Conservation (phyloP, 345 rosid genomes). For the Ricinus communis region DNA sequence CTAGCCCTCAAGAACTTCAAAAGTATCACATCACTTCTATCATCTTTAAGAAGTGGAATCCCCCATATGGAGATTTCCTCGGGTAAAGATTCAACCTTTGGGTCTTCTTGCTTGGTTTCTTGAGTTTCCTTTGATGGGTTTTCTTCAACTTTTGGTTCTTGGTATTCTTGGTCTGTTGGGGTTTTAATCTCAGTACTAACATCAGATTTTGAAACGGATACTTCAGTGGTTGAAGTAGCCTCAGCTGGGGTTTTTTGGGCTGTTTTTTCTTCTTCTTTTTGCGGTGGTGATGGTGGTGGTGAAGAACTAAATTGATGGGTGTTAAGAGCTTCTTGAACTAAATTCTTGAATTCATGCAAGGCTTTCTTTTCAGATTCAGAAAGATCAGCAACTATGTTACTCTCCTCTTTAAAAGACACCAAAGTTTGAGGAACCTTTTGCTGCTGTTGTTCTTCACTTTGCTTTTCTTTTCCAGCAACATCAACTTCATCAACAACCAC, state of each 20-base stretch:
- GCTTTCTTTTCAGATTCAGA: slow-evolving; percentile 58
- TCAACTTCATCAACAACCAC: slow-evolving; percentile 13
- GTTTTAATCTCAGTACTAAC: slow-evolving; percentile 29
- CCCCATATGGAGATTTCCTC: slow-evolving; percentile 63
- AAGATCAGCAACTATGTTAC: slow-evolving; percentile 53
- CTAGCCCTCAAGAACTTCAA: slow-evolving; percentile 78
- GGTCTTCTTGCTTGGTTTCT: slow-evolving; percentile 20
- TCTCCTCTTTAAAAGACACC: slow-evolving; percentile 68
- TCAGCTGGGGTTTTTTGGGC: not conserved
- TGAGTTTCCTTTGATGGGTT: slow-evolving; percentile 16
- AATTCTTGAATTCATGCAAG: slow-evolving; percentile 53
- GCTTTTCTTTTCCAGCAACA: slow-evolving; percentile 15
- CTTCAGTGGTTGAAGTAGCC: slow-evolving; percentile 16
- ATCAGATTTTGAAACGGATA: slow-evolving; percentile 21
- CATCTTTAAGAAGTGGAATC: slow-evolving; percentile 71
- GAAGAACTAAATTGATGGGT: slow-evolving; percentile 51
- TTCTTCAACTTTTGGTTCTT: slow-evolving; percentile 29
- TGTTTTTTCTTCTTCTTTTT: slow-evolving; percentile 13
- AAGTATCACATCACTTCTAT: slow-evolving; percentile 66
- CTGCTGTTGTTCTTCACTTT: slow-evolving; percentile 11
- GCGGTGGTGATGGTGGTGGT: slow-evolving; percentile 20
- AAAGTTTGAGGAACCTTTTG: slow-evolving; percentile 35
- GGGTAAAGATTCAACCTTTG: slow-evolving; percentile 26
- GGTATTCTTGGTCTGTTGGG: slow-evolving; percentile 9
- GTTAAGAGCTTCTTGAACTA: slow-evolving; percentile 57